Evolutionary conservation across 306 rosid genomes (phyloP).

Genomic region (Pueraria montana): DNA sequence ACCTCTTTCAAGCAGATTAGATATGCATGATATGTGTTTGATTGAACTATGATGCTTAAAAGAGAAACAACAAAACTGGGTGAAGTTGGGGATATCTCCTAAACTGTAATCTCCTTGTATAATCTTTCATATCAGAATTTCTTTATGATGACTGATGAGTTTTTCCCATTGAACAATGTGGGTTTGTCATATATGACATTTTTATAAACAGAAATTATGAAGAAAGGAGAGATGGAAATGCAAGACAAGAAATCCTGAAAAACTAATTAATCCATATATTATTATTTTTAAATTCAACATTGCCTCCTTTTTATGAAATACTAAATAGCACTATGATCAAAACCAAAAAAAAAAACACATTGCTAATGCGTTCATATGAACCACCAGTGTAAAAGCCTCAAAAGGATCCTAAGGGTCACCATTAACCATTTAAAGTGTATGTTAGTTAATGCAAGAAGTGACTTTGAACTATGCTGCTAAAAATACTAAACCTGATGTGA

Average conservation of each 20-base stretch:
- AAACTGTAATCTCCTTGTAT: too few relatives aligned
- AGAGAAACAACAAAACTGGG: not conserved
- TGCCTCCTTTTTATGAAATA: not conserved
- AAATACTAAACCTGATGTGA: not conserved
- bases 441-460: constrained; percentile 14
- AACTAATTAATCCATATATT: not conserved
- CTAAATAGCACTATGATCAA: not conserved
- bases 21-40: not conserved
- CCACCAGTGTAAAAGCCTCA: not conserved
- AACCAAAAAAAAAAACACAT: not conserved
- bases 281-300: not conserved
- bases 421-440: not conserved
- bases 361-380: constrained; percentile 6
- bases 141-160: not conserved
- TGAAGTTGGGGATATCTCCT: too few relatives aligned
- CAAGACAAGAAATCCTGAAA: not conserved
- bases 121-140: too few relatives aligned
- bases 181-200: not conserved
- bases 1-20: not conserved
- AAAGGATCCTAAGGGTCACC: not conserved
- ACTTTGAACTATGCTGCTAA: not conserved
- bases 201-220: not conserved
- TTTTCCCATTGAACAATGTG: not conserved
- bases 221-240: not conserved
- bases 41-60: not conserved